Evolutionary conservation across 371 early-diverging fungal species (phyloP), one percentile per base, ranked within the genome.

Genomic region (Neoconidiobolus thromboides): DNA sequence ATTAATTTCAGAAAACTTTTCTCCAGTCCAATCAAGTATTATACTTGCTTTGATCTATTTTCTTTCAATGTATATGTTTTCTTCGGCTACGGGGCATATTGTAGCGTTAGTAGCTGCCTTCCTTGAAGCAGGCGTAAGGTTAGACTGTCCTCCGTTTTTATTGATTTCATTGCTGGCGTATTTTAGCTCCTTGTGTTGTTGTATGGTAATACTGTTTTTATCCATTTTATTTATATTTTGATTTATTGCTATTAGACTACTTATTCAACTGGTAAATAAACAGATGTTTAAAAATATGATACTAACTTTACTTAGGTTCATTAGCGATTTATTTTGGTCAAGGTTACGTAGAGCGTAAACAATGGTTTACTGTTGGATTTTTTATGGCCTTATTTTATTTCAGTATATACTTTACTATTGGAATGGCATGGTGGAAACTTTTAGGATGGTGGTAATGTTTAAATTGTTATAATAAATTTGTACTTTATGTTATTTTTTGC

Each of bases 101-200:
- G 76, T 83, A 2, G 87, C 89, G 0, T 76, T 89, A 58, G 78
- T 71, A 26, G 82, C 75, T 10, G 86, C 89, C 12, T 78, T 89
- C 61, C 68, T 89, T 62, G 80, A 80, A 52, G 87, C 87, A 5
- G 87, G 81, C 0, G 72, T 76, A 60, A 69, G 69, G 2, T 69
- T 86, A 39, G 75, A 75, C 0, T 76, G 73, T 44, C 74, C 83
- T 42, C 80, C 81, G 2, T 66, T 70, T 62, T 61, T 80, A 14
- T 51, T 80, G 1, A 72, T 79, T 3, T 77, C 77, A 2, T 64
- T 83, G 2, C 48, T 88, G 41, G 79, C 80, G 1, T 77, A 83
- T 58, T 82, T 81, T 68, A 76, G 83, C 57, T 71, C 80, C 2
- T 64, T 83, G 5, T 71, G 77, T 14, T 83, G 80, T 9, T 78